Evolutionary conservation across 2,329 filamentous ascomycete species (phyloP).

Genomic region (Fusarium papillatum): DNA sequence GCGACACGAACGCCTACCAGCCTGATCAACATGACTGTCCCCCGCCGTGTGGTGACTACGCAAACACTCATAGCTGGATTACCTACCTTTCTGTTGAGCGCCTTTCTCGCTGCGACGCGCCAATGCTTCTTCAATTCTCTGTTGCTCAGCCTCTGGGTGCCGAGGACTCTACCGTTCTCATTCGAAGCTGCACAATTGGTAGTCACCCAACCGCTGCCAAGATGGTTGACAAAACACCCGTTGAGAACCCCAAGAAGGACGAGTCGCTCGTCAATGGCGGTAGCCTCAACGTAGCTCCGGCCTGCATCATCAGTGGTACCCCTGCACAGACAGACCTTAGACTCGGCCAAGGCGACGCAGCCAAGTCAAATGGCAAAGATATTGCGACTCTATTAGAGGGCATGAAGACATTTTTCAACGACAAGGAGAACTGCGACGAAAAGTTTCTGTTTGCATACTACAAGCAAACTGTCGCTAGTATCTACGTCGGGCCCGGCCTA

Average conservation of each 20-base stretch:
- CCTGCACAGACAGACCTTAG: not conserved
- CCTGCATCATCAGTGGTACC: not conserved
- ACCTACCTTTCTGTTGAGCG: slow-evolving; percentile 36
- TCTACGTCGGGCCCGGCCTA: slow-evolving; percentile 26
- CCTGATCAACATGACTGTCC: slow-evolving; percentile 40
- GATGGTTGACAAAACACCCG: not conserved
- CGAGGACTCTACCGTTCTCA: slow-evolving; percentile 2
- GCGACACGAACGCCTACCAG: slow-evolving; percentile 28
- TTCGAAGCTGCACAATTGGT: not conserved
- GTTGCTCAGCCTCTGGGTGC: not conserved
- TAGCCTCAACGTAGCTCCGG: not conserved
- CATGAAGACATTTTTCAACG: slow-evolving; percentile 19
- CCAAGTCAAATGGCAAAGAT: not conserved
- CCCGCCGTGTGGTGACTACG: slow-evolving; percentile 31
- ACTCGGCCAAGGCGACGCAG: not conserved
- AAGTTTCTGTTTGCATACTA: slow-evolving; percentile 33
- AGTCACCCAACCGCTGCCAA: not conserved
- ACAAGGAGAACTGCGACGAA: slow-evolving; percentile 36
- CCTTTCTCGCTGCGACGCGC: slow-evolving; percentile 29
- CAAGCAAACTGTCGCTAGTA: slow-evolving; percentile 17
- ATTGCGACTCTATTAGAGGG: not conserved
- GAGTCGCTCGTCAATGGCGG: not conserved
- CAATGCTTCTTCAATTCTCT: slow-evolving; percentile 3
- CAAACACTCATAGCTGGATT: slow-evolving; percentile 40
- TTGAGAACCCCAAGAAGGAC: slow-evolving; percentile 6